Conservation (phyloP, 129 eudicot genomes). For the Scalesia atractyloides region DNA sequence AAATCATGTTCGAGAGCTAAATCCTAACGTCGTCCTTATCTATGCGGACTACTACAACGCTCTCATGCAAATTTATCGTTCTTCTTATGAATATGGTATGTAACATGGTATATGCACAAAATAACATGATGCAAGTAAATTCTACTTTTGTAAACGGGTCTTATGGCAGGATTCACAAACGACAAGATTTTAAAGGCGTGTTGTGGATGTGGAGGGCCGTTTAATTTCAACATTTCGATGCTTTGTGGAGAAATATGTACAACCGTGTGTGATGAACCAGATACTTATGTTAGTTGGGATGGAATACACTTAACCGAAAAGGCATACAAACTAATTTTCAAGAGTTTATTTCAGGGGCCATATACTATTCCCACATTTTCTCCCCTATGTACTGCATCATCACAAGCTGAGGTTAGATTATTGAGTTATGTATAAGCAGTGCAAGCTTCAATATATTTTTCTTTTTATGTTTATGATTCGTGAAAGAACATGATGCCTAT, state of each 20-base stretch:
- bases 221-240: not conserved
- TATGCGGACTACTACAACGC: conserved; percentile 46
- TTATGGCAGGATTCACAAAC: not conserved
- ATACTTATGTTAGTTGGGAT: conserved; percentile 33
- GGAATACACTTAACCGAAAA: conserved; percentile 2
- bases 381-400: conserved; percentile 8
- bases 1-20: not conserved
- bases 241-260: conserved; percentile 15
- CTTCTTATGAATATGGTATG: conserved; percentile 8
- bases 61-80: conserved; percentile 4
- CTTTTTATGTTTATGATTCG: no score
- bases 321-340: conserved; percentile 22
- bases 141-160: no score
- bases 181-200: conserved; percentile 15
- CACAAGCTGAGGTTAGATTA: not conserved
- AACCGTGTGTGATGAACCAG: conserved; percentile 24
- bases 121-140: not conserved
- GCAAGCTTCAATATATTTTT: no score
- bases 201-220: conserved; percentile 31
- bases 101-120: not conserved
- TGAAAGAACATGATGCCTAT: no score
- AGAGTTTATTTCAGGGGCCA: conserved; percentile 20
- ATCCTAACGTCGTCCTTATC: conserved; percentile 10
- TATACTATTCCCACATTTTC: conserved; percentile 20
- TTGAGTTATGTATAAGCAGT: not conserved